Evolutionary conservation across 1,284 basidiomycete species (phyloP).

Genomic region (Fomitopsis palustris): DNA sequence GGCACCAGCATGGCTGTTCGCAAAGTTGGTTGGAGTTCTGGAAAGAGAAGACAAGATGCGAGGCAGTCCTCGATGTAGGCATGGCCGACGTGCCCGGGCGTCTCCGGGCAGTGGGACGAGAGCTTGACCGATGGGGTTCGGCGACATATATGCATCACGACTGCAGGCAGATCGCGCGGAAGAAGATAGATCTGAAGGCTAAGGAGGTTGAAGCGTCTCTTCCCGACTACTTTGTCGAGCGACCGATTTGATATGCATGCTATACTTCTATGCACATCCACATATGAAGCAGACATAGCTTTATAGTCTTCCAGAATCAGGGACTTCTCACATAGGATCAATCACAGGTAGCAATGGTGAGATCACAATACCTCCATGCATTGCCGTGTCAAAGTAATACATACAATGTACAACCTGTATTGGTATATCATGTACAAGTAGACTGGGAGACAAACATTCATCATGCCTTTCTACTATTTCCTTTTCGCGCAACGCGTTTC

Average conservation of each 20-base stretch:
- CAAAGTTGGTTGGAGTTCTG: constrained; percentile 55
- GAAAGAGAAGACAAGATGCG: constrained; percentile 50
- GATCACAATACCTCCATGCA: not conserved
- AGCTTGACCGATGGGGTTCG: constrained; percentile 64
- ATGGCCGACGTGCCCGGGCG: constrained; percentile 62
- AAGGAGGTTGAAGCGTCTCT: constrained; percentile 52
- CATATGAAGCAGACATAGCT: not conserved
- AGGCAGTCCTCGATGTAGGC: constrained; percentile 50
- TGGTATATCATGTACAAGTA: not conserved
- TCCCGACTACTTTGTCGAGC: constrained; percentile 53
- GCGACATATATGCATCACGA: constrained; percentile 74
- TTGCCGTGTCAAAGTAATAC: not conserved
- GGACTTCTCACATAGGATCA: too few relatives aligned
- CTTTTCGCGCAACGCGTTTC: constrained; percentile 4
- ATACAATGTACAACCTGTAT: not conserved
- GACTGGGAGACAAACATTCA: not conserved
- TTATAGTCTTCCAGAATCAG: too few relatives aligned
- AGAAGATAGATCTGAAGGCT: constrained; percentile 48
- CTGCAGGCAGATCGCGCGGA: constrained; percentile 53
- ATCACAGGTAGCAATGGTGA: not conserved
- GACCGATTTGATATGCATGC: not conserved
- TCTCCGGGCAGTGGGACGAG: constrained; percentile 52
- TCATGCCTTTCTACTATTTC: constrained; percentile 6
- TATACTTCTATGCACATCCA: not conserved
- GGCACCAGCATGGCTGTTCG: constrained; percentile 65